A percentile compares a stretch with the other conserved stretches of the same genome.
phyloP scores from a whole-genome alignment of 306 rosid species.

The Cicer chorassanicum region DNA sequence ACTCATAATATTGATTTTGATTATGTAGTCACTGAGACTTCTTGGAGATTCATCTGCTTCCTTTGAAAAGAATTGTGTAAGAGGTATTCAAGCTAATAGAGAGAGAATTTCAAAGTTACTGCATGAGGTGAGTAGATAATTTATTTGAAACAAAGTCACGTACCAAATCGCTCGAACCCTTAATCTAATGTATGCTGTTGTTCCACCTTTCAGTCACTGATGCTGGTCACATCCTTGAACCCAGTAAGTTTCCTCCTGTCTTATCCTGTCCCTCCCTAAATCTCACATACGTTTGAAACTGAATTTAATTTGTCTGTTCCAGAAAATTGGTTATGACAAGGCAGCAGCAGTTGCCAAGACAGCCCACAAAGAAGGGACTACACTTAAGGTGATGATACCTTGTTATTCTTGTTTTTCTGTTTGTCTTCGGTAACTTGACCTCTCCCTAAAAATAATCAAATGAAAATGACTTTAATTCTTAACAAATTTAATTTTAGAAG shows the following conservation, averaged over 20 bases:
- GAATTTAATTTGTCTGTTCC: constrained; percentile 43
- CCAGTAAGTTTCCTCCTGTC: constrained; percentile 69
- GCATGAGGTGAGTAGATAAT: constrained; percentile 73
- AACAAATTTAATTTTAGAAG: constrained; percentile 18
- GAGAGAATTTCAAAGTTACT: constrained; percentile 92
- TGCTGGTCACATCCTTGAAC: constrained; percentile 95
- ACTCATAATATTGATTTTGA: constrained; percentile 6
- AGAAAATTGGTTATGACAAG: constrained; percentile 99
- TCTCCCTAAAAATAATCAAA: not conserved
- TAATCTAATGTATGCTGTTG: constrained; percentile 48
- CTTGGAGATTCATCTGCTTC: constrained; percentile 95
- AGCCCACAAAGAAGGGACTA: constrained; percentile 95
- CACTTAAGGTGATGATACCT: constrained; percentile 74
- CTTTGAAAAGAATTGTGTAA: constrained; percentile 93
- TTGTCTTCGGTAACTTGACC: constrained; percentile 23
- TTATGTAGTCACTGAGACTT: constrained; percentile 83
- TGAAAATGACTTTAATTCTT: constrained; percentile 6
- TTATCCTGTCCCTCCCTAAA: constrained; percentile 28
- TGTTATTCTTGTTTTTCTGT: constrained; percentile 28
- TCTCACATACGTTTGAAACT: constrained; percentile 34
- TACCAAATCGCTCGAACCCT: constrained; percentile 35
- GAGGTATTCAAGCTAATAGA: constrained; percentile 92
- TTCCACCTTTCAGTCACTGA: constrained; percentile 76
- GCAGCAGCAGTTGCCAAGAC: constrained; percentile 97
- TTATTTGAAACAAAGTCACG: constrained; percentile 23